phyloP scores from a whole-genome alignment of 805 yeast species.

The Lachancea kluyveri region DNA sequence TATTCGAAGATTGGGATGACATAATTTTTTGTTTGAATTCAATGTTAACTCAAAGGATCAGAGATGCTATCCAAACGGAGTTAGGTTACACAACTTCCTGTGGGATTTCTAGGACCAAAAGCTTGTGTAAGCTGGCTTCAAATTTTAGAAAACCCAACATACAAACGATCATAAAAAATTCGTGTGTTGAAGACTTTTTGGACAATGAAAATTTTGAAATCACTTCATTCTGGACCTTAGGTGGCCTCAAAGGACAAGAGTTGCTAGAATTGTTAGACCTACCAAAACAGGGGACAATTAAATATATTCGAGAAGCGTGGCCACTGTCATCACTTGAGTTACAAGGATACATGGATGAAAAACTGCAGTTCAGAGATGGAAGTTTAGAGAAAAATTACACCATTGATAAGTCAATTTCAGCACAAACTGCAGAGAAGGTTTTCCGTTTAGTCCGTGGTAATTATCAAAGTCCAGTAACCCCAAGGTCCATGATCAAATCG shows the following conservation, averaged over 20 bases:
- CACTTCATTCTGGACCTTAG: conserved; percentile 81
- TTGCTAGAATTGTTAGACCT: conserved; percentile 44
- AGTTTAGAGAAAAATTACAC: conserved; percentile 8
- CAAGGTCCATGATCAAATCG: conserved; percentile 62
- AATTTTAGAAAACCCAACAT: conserved; percentile 79
- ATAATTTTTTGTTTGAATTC: conserved; percentile 63
- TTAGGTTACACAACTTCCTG: conserved; percentile 86
- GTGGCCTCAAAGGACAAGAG: conserved; percentile 77
- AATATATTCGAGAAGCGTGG: conserved; percentile 46
- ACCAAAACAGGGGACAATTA: conserved; percentile 43
- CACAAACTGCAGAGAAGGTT: conserved; percentile 46
- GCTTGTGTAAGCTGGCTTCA: conserved; percentile 81
- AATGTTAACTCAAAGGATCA: conserved; percentile 44
- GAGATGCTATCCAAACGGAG: conserved; percentile 44
- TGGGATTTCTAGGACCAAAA: conserved; percentile 73
- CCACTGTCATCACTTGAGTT: conserved; percentile 33
- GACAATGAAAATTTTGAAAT: conserved; percentile 46
- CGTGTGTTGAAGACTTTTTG: conserved; percentile 46
- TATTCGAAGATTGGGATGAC: conserved; percentile 73
- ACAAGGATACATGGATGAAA: conserved; percentile 13
- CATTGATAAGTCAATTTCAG: conserved; percentile 37
- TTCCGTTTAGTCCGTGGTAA: conserved; percentile 62
- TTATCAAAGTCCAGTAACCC: conserved; percentile 45
- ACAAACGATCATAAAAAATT: conserved; percentile 66
- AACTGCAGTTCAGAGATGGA: conserved; percentile 7